Percentiles rank a stretch among this genome's conserved stretches.
These are phyloP conservation scores for Ganoderma leucocontextum DNA, from an alignment of 1,284 basidiomycete species.

Conservation along the genomic window DNA sequence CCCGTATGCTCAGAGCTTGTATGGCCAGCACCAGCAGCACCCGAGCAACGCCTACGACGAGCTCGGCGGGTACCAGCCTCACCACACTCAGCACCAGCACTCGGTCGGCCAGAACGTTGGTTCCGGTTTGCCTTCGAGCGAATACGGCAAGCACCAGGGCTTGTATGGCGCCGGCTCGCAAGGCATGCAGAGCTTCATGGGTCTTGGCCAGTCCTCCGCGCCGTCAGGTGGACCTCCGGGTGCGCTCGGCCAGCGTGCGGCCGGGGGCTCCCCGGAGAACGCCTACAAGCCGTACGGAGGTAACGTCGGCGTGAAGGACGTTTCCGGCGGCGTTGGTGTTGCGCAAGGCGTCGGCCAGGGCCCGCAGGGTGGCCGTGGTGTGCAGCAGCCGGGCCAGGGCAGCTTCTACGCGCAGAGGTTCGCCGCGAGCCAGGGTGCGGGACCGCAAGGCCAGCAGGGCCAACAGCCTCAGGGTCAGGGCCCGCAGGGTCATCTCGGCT, in stretches of 20 bases:
- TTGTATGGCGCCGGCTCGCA: conserved; percentile 64
- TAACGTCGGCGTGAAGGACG: conserved; percentile 63
- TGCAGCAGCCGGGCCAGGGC: conserved; percentile 59
- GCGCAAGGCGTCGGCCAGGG: conserved; percentile 53
- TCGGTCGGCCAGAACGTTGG: conserved; percentile 59
- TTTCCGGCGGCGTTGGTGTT: conserved; percentile 54
- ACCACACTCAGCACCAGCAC: conserved; percentile 50
- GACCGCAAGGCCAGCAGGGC: conserved; percentile 53
- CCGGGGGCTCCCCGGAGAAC: conserved; percentile 69
- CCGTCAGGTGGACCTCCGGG: conserved; percentile 51
- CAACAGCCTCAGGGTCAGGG: conserved; percentile 56
- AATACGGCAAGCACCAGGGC: conserved; percentile 68
- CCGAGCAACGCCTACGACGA: conserved; percentile 70
- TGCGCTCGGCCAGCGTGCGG: conserved; percentile 52
- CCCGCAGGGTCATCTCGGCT: conserved; percentile 71
- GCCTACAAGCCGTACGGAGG: conserved; percentile 77
- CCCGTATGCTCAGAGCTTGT: conserved; percentile 58
- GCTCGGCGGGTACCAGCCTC: conserved; percentile 62
- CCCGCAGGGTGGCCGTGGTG: conserved; percentile 54
- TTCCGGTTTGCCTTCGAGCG: conserved; percentile 56
- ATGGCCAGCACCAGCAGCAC: conserved; percentile 48
- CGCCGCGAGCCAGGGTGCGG: conserved; percentile 53
- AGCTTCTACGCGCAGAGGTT: conserved; percentile 72
- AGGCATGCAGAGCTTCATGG: conserved; percentile 76
- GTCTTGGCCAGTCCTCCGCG: conserved; percentile 59